Evolutionary conservation across 2,329 filamentous ascomycete species (phyloP).

Genomic region (Apiospora pterosperma): DNA sequence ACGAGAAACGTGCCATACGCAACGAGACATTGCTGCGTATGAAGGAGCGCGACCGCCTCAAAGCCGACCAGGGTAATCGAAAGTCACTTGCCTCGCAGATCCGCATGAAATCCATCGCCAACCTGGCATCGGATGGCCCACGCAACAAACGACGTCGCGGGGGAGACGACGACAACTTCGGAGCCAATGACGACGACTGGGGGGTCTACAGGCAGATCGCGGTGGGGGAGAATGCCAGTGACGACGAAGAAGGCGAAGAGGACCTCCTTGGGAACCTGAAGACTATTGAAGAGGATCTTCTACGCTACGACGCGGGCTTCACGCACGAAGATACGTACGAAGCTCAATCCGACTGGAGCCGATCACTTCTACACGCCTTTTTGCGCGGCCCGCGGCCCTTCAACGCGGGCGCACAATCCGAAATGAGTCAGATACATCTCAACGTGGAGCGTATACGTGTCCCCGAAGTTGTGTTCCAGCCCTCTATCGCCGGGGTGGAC

Average conservation of each 20-base stretch:
- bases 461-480: conserved; percentile 90
- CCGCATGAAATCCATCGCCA: conserved; percentile 97
- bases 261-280: conserved; percentile 74
- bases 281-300: conserved; percentile 76
- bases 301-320: conserved; percentile 83
- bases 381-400: conserved; percentile 83
- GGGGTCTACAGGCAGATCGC: conserved; percentile 92
- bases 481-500: conserved; percentile 85
- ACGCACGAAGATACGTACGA: conserved; percentile 90
- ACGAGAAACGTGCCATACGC: conserved; percentile 75
- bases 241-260: conserved; percentile 90
- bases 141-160: conserved; percentile 80
- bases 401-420: conserved; percentile 71
- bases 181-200: conserved; percentile 97
- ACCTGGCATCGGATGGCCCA: conserved; percentile 86
- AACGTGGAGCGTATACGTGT: conserved; percentile 96
- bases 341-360: conserved; percentile 93
- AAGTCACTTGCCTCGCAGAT: conserved; percentile 96
- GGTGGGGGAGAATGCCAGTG: conserved; percentile 71
- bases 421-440: conserved; percentile 86
- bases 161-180: conserved; percentile 93
- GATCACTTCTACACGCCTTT: conserved; percentile 86
- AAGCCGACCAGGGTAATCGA: conserved; percentile 91
- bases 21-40: conserved; percentile 72
- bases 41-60: conserved; percentile 89